These are phyloP conservation scores for Cryptomeria japonica DNA, from an alignment of 75 land plant species.

Conservation along the genomic window DNA sequence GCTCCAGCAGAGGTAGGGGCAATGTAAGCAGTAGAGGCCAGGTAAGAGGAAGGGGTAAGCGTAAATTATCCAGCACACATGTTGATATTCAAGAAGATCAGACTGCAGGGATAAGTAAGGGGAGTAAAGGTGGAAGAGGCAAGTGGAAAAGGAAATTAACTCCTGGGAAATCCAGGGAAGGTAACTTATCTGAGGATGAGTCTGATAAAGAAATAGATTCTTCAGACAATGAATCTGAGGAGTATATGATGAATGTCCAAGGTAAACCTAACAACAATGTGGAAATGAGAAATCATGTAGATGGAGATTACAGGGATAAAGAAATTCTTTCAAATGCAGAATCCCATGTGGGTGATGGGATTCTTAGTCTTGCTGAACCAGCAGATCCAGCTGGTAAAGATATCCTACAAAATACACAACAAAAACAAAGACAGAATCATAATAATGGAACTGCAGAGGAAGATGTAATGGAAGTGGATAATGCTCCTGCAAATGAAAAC, in stretches of 20 bases:
- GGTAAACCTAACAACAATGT: no score
- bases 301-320: not conserved
- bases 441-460: not conserved
- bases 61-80: not conserved
- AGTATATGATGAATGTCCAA: not conserved
- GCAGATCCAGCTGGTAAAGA: not conserved
- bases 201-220: not conserved
- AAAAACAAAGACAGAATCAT: not conserved
- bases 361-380: not conserved
- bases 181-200: not conserved
- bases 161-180: not conserved
- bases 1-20: not conserved
- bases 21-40: not conserved
- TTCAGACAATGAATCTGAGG: not conserved
- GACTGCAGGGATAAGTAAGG: not conserved
- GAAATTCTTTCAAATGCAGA: not conserved
- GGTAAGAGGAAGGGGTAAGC: conserved; percentile 6
- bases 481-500: not conserved
- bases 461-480: not conserved
- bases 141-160: not conserved
- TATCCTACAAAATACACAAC: not conserved
- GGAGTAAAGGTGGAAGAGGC: not conserved
- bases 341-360: not conserved
- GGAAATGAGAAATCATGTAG: not conserved
- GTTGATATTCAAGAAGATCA: not conserved